Percentiles rank a stretch among this genome's conserved stretches.
phyloP scores from a whole-genome alignment of 495 filamentous ascomycete species.

The Penicillium salamii region DNA sequence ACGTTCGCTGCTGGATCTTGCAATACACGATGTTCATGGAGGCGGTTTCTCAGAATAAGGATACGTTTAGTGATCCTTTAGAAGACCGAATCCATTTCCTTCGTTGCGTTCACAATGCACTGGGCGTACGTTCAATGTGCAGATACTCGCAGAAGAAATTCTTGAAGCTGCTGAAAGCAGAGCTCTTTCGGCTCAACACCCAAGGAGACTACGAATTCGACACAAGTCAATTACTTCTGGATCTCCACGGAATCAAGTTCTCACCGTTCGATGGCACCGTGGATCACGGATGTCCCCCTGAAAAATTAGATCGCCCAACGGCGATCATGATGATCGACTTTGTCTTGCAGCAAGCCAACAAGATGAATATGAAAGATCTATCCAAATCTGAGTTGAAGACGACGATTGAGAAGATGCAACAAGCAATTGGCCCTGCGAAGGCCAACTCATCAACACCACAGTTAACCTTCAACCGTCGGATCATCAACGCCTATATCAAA shows the following conservation, averaged over 20 bases:
- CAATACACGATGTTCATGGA: slow-evolving; percentile 73
- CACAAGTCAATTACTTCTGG: slow-evolving; percentile 81
- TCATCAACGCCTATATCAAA: slow-evolving; percentile 73
- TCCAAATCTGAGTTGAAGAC: slow-evolving; percentile 83
- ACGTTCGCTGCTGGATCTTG: slow-evolving; percentile 83
- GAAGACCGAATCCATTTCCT: slow-evolving; percentile 74
- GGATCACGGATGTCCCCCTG: slow-evolving; percentile 73
- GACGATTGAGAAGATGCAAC: slow-evolving; percentile 87
- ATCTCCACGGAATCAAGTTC: slow-evolving; percentile 80
- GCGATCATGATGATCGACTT: slow-evolving; percentile 78
- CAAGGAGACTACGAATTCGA: slow-evolving; percentile 73
- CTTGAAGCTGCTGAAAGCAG: slow-evolving; percentile 82
- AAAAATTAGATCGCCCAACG: slow-evolving; percentile 71
- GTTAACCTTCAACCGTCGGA: slow-evolving; percentile 68
- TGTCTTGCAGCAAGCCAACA: slow-evolving; percentile 72
- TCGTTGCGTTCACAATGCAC: slow-evolving; percentile 72
- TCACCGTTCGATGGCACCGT: slow-evolving; percentile 63
- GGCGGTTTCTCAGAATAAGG: slow-evolving; percentile 62
- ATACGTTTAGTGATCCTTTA: slow-evolving; percentile 57
- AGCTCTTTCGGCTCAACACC: slow-evolving; percentile 61
- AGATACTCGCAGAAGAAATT: slow-evolving; percentile 81
- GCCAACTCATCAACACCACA: slow-evolving; percentile 62
- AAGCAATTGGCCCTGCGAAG: slow-evolving; percentile 63
- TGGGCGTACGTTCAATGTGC: slow-evolving; percentile 86
- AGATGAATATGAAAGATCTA: slow-evolving; percentile 86